Conservation (phyloP, 2,329 filamentous ascomycete genomes). For the Metarhizium guizhouense region DNA sequence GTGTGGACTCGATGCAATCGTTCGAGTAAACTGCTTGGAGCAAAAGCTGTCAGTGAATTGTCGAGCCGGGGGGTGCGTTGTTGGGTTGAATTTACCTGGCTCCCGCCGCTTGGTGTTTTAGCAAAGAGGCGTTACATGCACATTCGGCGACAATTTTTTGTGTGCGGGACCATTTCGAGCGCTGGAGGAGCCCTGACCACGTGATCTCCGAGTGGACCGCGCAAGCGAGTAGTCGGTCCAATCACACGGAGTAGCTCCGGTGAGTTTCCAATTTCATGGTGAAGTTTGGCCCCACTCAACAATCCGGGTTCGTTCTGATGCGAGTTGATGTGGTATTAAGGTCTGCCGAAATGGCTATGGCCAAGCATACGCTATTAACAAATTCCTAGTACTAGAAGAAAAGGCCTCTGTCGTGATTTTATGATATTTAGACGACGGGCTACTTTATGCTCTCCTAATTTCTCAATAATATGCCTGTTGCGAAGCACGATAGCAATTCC, state of each 20-base stretch:
- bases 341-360: too few relatives aligned
- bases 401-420: too few relatives aligned
- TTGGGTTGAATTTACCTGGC: slow-evolving; percentile 26
- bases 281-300: too few relatives aligned
- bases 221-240: slow-evolving; percentile 6
- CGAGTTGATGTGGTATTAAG: too few relatives aligned
- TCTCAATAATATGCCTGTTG: too few relatives aligned
- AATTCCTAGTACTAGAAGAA: too few relatives aligned
- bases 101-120: slow-evolving; percentile 32
- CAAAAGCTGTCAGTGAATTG: slow-evolving; percentile 6
- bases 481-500: too few relatives aligned
- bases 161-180: slow-evolving; percentile 21
- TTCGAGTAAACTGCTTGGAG: slow-evolving; percentile 20
- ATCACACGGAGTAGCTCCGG: neutral
- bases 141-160: slow-evolving; percentile 27
- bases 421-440: too few relatives aligned
- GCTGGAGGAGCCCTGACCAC: slow-evolving; percentile 27
- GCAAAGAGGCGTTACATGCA: slow-evolving; percentile 19
- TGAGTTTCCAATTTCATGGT: too few relatives aligned
- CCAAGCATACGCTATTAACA: too few relatives aligned
- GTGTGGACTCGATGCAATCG: slow-evolving; percentile 24
- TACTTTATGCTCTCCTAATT: too few relatives aligned
- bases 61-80: slow-evolving; percentile 12
- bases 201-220: slow-evolving; percentile 15
- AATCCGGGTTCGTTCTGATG: too few relatives aligned